phyloP scores from a whole-genome alignment of 2,329 filamentous ascomycete genomes.

The Stachybotrys chlorohalonatus region DNA sequence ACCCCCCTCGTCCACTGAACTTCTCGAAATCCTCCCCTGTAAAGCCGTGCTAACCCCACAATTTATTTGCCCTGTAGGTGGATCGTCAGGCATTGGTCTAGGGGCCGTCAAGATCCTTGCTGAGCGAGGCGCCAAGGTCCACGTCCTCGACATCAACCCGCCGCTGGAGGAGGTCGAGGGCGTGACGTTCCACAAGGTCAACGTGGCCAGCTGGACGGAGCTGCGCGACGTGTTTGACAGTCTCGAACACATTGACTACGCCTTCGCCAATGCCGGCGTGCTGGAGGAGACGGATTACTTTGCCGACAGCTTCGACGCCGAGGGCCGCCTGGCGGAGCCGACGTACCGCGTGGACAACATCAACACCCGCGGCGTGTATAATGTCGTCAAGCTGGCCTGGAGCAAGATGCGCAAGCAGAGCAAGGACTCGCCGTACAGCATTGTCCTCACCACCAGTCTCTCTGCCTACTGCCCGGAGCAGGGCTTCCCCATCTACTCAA shows the following conservation, averaged over 20 bases:
- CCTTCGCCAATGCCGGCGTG: slow-evolving; percentile 24
- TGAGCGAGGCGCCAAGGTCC: slow-evolving; percentile 15
- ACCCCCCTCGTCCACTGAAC: neutral
- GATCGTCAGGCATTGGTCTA: slow-evolving; percentile 20
- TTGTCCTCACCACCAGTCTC: slow-evolving; percentile 28
- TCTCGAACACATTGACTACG: slow-evolving; percentile 17
- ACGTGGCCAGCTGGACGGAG: slow-evolving; percentile 10
- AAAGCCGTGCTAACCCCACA: neutral
- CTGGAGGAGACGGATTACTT: slow-evolving; percentile 20
- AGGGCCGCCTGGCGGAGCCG: slow-evolving; percentile 18
- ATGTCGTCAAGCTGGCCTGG: slow-evolving; percentile 23
- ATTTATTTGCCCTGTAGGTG: neutral
- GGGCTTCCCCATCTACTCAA: slow-evolving; percentile 21
- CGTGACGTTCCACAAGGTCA: neutral
- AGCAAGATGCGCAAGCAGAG: neutral
- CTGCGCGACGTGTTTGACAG: slow-evolving; percentile 12
- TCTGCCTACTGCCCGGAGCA: slow-evolving; percentile 28
- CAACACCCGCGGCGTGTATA: slow-evolving; percentile 19
- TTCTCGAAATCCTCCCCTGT: neutral
- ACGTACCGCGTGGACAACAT: slow-evolving; percentile 19
- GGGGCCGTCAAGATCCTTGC: slow-evolving; percentile 19
- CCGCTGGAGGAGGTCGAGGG: neutral
- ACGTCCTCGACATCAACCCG: slow-evolving; percentile 15
- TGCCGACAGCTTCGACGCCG: slow-evolving; percentile 16
- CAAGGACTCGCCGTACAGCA: slow-evolving; percentile 13